Conservation (phyloP, 768 basidiomycete genomes). For the Boletellus ananas region DNA sequence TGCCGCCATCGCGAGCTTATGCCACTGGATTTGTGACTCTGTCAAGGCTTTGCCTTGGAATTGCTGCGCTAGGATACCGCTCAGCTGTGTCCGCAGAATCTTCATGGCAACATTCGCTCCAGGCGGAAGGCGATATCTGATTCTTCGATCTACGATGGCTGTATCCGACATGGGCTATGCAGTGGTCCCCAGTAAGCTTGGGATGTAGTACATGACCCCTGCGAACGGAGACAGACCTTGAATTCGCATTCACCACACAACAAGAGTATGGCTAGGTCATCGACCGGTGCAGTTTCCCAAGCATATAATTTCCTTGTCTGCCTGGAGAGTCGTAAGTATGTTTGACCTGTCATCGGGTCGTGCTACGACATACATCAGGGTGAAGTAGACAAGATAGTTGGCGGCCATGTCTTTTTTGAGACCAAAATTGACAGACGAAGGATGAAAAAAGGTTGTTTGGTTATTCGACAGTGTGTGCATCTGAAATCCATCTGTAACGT, state of each 20-base stretch:
- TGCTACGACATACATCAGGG: conserved; percentile 61
- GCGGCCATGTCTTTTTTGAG: conserved; percentile 66
- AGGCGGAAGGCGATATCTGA: conserved; percentile 65
- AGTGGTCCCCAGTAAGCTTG: background rate
- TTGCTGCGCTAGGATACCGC: conserved; percentile 55
- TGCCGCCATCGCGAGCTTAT: conserved; percentile 60
- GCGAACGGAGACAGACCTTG: conserved; percentile 49
- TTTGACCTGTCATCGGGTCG: background rate
- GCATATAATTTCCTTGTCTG: conserved; percentile 90
- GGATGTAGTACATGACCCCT: background rate
- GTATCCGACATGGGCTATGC: conserved; percentile 65
- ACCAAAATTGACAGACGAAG: conserved; percentile 87
- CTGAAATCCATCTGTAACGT: conserved; percentile 47
- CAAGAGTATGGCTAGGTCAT: conserved; percentile 76
- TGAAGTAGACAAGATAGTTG: conserved; percentile 80
- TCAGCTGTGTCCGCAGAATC: conserved; percentile 63
- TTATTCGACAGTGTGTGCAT: conserved; percentile 82
- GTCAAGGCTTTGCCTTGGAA: conserved; percentile 60
- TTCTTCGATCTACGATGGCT: conserved; percentile 80
- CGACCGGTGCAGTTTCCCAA: conserved; percentile 90
- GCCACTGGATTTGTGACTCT: conserved; percentile 65
- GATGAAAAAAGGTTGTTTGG: conserved; percentile 77
- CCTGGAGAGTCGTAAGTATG: conserved; percentile 42
- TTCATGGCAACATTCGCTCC: conserved; percentile 81
- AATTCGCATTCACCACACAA: conserved; percentile 90